Evolutionary conservation across 495 filamentous ascomycete species (phyloP).

Genomic region (Lasiosphaeria hispida): DNA sequence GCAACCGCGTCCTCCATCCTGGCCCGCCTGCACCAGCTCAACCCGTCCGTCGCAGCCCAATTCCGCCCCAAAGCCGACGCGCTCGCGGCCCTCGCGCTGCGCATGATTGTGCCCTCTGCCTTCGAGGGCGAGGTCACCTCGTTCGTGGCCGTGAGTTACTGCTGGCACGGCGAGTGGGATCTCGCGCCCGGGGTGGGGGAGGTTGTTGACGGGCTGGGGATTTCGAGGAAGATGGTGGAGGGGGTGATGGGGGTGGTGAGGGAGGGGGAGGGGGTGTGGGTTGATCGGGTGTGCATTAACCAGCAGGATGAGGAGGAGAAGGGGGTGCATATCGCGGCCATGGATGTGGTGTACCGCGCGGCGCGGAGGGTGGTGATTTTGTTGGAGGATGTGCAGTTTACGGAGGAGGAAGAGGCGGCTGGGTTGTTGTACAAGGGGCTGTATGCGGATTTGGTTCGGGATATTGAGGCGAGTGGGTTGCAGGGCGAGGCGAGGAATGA

Average conservation of each 20-base stretch:
- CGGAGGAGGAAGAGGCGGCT: conserved; percentile 14
- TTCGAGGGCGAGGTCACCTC: not conserved
- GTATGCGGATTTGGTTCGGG: conserved; percentile 13
- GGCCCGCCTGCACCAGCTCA: conserved; percentile 13
- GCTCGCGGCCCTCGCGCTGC: conserved; percentile 11
- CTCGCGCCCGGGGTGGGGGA: conserved; percentile 9
- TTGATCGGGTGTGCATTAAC: conserved; percentile 37
- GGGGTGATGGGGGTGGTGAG: conserved; percentile 14
- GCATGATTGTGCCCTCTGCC: conserved; percentile 10
- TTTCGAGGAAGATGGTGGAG: conserved; percentile 26
- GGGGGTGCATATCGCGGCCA: conserved; percentile 24
- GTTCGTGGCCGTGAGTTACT: conserved; percentile 28
- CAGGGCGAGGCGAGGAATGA: conserved; percentile 11
- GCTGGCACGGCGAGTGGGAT: conserved; percentile 24
- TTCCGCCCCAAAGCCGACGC: conserved; percentile 20
- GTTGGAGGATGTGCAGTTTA: conserved; percentile 25
- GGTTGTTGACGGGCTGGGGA: conserved; percentile 17
- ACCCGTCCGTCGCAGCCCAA: conserved; percentile 11
- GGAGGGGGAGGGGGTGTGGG: conserved; percentile 25
- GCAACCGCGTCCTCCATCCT: conserved; percentile 17
- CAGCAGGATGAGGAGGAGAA: conserved; percentile 28
- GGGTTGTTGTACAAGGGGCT: conserved; percentile 16
- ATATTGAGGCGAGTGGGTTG: conserved; percentile 1
- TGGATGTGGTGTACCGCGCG: conserved; percentile 29
- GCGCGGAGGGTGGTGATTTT: conserved; percentile 22